Base-by-base conservation (phyloP, 331 rosid species). In the Pyrus hybrid region DNA sequence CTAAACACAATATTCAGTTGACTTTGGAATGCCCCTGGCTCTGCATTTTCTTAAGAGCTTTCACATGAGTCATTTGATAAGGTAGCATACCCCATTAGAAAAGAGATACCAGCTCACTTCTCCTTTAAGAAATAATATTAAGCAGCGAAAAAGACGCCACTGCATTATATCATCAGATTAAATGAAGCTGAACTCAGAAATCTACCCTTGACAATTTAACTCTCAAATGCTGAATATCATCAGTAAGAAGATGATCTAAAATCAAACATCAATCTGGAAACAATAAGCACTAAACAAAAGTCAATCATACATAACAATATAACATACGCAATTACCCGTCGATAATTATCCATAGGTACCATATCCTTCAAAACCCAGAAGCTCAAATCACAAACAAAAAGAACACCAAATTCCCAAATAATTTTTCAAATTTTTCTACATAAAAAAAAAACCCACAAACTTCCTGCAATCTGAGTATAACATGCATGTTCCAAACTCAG, bases 21-120 rank as follows among this genome's bases (percentile, higher is more conserved):
- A 85, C 83, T 84, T 81, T 71, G 53, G 32, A 33, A 72, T 26
- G 70, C 37, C 76, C 75, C 74, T 53, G 77, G 75, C 80, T 78
- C 74, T 73, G 16, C 64, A 22, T 53, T 80, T 83, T 22, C 77
- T 56, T 26, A 68, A 64, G 37, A 62, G 79, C 71, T 37, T 71
- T 45, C 76, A 53, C 58, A 81, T 58, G 66, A 67, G 67, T 68
- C 45, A n/a, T 47, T 64, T 53, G 68, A 76, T 81, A 66, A 23
- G 79, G 82, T 67, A 33, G 85, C 62, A 45, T 72, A 25, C 67
- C 63, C 68, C 37, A 53, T 29, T 13, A 29, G 26, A 76, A 26
- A 20, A 43, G 71, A 32, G 62, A 75, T 67, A 69, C 29, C 72
- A 71, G 69, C 70, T 73, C 56, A 63, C 23, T 37, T 68, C 26